A percentile compares a stretch with the other conserved stretches of the same genome.
These are phyloP conservation scores for Pythium brassicae DNA, from an alignment of 352 stramenopile species.

Conservation along the genomic window DNA sequence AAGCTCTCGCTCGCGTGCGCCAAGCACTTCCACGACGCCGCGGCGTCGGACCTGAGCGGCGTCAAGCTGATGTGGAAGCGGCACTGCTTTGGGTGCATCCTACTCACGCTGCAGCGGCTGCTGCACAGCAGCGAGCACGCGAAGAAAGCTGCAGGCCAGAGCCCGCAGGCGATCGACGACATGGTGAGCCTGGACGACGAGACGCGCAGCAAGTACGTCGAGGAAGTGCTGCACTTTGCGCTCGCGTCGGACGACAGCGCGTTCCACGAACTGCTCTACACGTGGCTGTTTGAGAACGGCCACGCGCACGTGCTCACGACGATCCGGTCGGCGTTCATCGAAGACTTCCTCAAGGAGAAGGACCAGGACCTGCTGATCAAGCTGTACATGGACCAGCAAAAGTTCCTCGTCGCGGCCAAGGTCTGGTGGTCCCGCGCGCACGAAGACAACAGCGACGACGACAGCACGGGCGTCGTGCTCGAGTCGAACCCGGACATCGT, in stretches of 20 bases:
- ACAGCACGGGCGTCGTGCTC: constrained; percentile 36
- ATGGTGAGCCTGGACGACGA: constrained; percentile 76
- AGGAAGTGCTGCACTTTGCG: constrained; percentile 74
- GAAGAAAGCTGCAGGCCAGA: constrained; percentile 22
- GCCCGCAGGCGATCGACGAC: constrained; percentile 65
- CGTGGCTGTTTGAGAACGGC: constrained; percentile 78
- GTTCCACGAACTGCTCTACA: constrained; percentile 78
- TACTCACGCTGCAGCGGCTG: constrained; percentile 60
- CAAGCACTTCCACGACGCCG: constrained; percentile 73
- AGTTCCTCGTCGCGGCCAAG: constrained; percentile 79
- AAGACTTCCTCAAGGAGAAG: constrained; percentile 80
- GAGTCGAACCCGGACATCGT: constrained; percentile 65
- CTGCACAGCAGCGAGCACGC: constrained; percentile 24
- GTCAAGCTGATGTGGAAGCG: constrained; percentile 68
- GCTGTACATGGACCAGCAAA: constrained; percentile 84
- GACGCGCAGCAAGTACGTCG: constrained; percentile 50
- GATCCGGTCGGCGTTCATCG: constrained; percentile 71
- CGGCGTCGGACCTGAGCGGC: constrained; percentile 55
- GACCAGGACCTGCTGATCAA: constrained; percentile 84
- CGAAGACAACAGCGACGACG: constrained; percentile 42
- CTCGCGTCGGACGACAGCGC: constrained; percentile 67
- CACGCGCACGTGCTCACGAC: constrained; percentile 52
- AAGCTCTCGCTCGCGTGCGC: constrained; percentile 77
- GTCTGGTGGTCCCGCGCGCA: constrained; percentile 79
- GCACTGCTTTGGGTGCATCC: constrained; percentile 71